Evolutionary conservation across 2,329 filamentous ascomycete species (phyloP).

Genomic region (Clarireedia hainanense): DNA sequence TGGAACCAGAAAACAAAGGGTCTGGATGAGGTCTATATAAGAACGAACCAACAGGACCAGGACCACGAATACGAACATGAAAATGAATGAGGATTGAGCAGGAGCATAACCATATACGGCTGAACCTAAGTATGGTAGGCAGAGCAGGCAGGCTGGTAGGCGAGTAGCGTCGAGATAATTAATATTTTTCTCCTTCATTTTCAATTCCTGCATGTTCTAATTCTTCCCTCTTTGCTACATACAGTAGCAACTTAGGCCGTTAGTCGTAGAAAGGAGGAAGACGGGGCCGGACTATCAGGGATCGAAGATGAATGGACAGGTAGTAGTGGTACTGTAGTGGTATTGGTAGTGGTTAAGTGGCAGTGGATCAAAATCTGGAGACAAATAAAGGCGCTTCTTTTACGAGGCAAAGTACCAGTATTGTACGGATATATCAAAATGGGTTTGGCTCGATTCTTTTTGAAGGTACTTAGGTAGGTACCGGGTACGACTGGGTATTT

Average conservation of each 20-base stretch:
- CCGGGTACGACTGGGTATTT: not conserved
- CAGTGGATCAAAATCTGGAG: constrained; percentile 18
- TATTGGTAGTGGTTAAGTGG: constrained; percentile 4
- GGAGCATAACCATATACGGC: constrained; percentile 13
- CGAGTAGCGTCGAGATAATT: constrained; percentile 11
- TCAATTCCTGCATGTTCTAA: not conserved
- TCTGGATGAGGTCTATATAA: constrained; percentile 22
- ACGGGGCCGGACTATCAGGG: constrained; percentile 14
- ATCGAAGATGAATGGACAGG: constrained; percentile 14
- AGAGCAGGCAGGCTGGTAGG: no score
- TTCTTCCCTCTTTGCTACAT: constrained; percentile 1
- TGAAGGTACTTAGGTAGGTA: not conserved
- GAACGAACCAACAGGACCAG: constrained; percentile 11
- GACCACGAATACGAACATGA: no score
- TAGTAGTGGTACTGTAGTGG: no score
- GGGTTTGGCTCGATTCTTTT: not conserved
- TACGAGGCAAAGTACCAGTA: not conserved
- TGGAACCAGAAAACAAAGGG: constrained; percentile 11
- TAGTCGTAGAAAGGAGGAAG: constrained; percentile 13
- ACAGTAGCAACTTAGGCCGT: constrained; percentile 19
- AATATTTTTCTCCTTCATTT: constrained; percentile 14
- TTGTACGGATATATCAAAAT: not conserved
- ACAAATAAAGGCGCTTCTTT: constrained; percentile 10
- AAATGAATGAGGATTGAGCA: no score
- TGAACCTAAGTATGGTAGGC: constrained; percentile 19